Evolutionary conservation across 23 red algal genomes (phyloP), one percentile per base, ranked within the genome.

Genomic region (Agarophyton chilense): DNA sequence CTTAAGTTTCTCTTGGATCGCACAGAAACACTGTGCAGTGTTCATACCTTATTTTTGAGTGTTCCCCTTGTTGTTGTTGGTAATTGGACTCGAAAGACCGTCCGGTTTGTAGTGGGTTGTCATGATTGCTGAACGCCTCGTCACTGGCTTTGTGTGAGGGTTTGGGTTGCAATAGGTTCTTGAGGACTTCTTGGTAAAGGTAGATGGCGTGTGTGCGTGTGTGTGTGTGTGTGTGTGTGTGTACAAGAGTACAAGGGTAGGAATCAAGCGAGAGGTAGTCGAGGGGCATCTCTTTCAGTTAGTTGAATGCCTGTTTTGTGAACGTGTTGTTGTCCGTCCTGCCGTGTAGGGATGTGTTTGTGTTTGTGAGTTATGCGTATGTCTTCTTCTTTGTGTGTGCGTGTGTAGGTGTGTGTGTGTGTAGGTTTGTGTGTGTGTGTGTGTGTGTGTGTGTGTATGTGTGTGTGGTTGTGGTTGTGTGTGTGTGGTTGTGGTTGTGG

Each of bases 181-280:
- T 74, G 68, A 74, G 68, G 68, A 39, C 47, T 74, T n/a, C 33
- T 29, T 74, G 68, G 41, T 74, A 74, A 74, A 74, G 68, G 68
- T 74, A 74, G 38, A 46, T 39, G 68, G 68, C 26, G 68, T 49
- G 68, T 74, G 68, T 74, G 68, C 47, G 68, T 74, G 68, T 74
- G 68, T 74, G 68, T 49, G 68, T 49, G 68, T 74, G 68, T 74
- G 68, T 74, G 68, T 49, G 68, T 72, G 66, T 72, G 65, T 9
- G n/a, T 72, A 72, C 14, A 40, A 72, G 35, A 72, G 65, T 42
- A 28, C 25, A n/a, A 72, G 68, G 41, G 33, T 17, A 16, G 16
- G 16, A 74, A 9, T 43, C 68, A 1, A 74, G 40, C 43, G 19
- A 38, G n/a, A 47, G 68, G 24, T 45, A 72, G 65, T 72, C 65